Conservation (phyloP, 495 filamentous ascomycete genomes). For the Lichenothelia convexa region DNA sequence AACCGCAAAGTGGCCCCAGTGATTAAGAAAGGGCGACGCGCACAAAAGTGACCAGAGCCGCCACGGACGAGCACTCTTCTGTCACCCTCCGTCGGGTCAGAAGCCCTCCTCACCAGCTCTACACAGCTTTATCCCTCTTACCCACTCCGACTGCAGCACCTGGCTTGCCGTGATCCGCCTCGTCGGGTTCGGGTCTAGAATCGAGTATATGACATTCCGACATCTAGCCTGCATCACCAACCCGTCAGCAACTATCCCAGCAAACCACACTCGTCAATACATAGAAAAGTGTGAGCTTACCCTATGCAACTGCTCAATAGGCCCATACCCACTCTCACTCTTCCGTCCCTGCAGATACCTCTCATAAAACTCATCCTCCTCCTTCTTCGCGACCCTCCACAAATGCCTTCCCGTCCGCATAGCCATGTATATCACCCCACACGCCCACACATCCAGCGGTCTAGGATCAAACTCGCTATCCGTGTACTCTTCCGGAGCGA, state of each 20-base stretch:
- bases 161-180: slow-evolving; percentile 91
- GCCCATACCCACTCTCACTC: slow-evolving; percentile 86
- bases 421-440: slow-evolving; percentile 98
- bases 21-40: too few relatives aligned
- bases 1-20: too few relatives aligned
- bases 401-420: slow-evolving; percentile 94
- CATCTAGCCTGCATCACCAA: slow-evolving; percentile 59
- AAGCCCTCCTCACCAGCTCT: slow-evolving; percentile 87
- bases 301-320: slow-evolving; percentile 87
- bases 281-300: slow-evolving; percentile 33
- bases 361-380: slow-evolving; percentile 92
- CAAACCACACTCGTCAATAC: not conserved
- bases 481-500: slow-evolving; percentile 89
- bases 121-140: slow-evolving; percentile 88
- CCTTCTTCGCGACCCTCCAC: slow-evolving; percentile 88
- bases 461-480: slow-evolving; percentile 92
- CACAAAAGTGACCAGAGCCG: too few relatives aligned
- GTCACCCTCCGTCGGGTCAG: slow-evolving; percentile 17
- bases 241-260: slow-evolving; percentile 20
- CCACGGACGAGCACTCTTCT: too few relatives aligned
- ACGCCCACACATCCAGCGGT: slow-evolving; percentile 95
- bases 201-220: slow-evolving; percentile 96
- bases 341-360: slow-evolving; percentile 81
- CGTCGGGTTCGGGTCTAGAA: slow-evolving; percentile 82
- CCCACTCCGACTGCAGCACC: slow-evolving; percentile 96